A percentile compares a stretch with the other conserved stretches of the same genome.
These are phyloP conservation scores for Gryganskiella cystojenkinii DNA, from an alignment of 192 early-diverging fungal species.

Conservation along the genomic window DNA sequence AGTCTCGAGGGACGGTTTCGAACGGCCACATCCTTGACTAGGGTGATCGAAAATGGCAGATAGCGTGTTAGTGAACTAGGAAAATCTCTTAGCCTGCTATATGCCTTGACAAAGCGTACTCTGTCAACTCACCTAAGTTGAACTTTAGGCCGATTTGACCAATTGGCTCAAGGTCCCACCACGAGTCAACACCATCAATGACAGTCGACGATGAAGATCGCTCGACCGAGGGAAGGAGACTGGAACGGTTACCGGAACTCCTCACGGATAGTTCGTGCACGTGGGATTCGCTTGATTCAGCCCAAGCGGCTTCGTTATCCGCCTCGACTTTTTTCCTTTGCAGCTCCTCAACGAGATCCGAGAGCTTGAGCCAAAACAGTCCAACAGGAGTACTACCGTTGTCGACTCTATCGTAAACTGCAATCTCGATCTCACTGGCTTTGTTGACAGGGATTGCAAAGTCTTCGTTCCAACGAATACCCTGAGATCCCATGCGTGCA, in stretches of 20 bases:
- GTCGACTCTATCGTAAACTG: slow-evolving; percentile 85
- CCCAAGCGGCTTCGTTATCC: slow-evolving; percentile 64
- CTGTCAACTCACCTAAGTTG: slow-evolving; percentile 75
- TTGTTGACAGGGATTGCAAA: slow-evolving; percentile 90
- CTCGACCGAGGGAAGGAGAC: slow-evolving; percentile 4
- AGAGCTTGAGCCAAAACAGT: slow-evolving; percentile 93
- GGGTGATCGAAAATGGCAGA: neutral
- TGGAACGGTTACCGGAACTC: slow-evolving; percentile 15
- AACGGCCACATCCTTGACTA: slow-evolving; percentile 61
- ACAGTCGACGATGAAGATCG: neutral
- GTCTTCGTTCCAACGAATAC: slow-evolving; percentile 85
- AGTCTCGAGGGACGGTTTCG: slow-evolving; percentile 65
- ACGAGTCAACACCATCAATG: slow-evolving; percentile 74
- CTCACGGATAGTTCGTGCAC: slow-evolving; percentile 38
- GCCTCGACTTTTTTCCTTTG: slow-evolving; percentile 76
- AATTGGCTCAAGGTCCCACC: slow-evolving; percentile 93
- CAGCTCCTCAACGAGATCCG: slow-evolving; percentile 90
- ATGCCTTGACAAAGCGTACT: no score
- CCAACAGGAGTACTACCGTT: slow-evolving; percentile 75
- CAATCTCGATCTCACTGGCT: slow-evolving; percentile 93
- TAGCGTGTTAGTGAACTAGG: no score
- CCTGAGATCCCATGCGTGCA: slow-evolving; percentile 57
- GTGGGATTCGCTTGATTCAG: slow-evolving; percentile 46
- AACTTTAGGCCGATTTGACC: slow-evolving; percentile 89
- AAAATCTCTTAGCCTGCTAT: neutral